phyloP scores from a whole-genome alignment of 345 rosid genomes.

The Geranium brycei region DNA sequence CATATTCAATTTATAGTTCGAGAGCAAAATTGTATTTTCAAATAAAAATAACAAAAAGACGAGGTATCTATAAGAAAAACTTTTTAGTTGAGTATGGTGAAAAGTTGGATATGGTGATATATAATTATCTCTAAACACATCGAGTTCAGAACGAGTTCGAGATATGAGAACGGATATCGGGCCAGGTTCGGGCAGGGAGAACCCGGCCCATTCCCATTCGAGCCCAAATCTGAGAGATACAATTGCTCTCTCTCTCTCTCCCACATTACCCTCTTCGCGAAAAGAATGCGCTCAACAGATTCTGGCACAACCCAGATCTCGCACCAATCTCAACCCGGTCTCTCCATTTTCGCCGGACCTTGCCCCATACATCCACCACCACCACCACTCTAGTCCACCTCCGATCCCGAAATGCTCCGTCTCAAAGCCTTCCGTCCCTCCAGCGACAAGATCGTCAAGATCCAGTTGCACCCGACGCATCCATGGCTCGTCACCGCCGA shows the following conservation, averaged over 20 bases:
- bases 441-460: slow-evolving; percentile 77
- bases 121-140: no score
- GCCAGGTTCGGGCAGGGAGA: no score
- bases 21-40: no score
- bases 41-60: no score
- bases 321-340: not conserved
- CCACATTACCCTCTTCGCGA: slow-evolving; percentile 1
- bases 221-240: not conserved
- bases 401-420: slow-evolving; percentile 50
- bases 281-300: not conserved
- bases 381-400: not conserved
- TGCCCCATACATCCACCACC: not conserved
- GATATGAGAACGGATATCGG: no score
- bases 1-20: no score
- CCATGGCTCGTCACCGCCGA: slow-evolving; percentile 98
- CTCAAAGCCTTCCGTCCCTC: slow-evolving; percentile 76
- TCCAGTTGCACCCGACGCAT: slow-evolving; percentile 94
- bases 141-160: no score
- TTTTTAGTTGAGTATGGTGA: no score
- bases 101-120: no score
- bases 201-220: no score
- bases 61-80: no score
- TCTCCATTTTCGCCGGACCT: slow-evolving; percentile 1
- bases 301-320: not conserved
- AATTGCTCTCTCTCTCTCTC: not conserved